Percentiles rank a stretch among this genome's conserved stretches.
phyloP scores from a whole-genome alignment of 345 rosid species.

The Salix arbutifolia region DNA sequence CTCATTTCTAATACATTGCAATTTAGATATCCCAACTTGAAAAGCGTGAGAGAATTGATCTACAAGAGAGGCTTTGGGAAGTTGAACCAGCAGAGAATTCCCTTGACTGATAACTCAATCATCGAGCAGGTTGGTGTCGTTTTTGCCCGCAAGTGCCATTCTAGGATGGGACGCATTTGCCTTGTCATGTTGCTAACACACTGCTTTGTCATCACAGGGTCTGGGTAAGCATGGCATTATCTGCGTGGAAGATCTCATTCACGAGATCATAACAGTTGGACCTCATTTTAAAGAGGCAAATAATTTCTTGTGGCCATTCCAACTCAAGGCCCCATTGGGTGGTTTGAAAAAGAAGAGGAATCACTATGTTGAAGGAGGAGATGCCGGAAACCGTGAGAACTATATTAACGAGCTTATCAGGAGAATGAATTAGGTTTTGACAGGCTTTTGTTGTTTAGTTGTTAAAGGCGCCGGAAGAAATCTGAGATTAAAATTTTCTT shows the following conservation, averaged over 20 bases:
- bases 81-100: constrained; percentile 66
- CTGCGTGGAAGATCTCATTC: constrained; percentile 75
- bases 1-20: not conserved
- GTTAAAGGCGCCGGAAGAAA: not conserved
- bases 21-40: constrained; percentile 78
- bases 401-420: constrained; percentile 75
- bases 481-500: not conserved
- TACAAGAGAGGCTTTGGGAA: constrained; percentile 92
- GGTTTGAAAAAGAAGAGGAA: constrained; percentile 90
- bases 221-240: constrained; percentile 69
- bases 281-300: constrained; percentile 93
- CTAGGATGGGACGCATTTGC: not conserved
- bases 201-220: constrained; percentile 30
- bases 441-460: not conserved
- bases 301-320: constrained; percentile 88
- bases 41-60: constrained; percentile 80
- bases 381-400: constrained; percentile 83
- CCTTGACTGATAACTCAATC: constrained; percentile 71
- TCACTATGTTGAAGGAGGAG: constrained; percentile 97
- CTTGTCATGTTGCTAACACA: not conserved
- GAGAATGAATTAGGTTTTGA: constrained; percentile 67
- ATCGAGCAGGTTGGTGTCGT: constrained; percentile 58
- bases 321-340: constrained; percentile 85
- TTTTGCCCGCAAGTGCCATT: not conserved
- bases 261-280: constrained; percentile 84